Evolutionary conservation across 2,329 filamentous ascomycete genomes (phyloP).

Genomic region (Penicillium hesseltinei): DNA sequence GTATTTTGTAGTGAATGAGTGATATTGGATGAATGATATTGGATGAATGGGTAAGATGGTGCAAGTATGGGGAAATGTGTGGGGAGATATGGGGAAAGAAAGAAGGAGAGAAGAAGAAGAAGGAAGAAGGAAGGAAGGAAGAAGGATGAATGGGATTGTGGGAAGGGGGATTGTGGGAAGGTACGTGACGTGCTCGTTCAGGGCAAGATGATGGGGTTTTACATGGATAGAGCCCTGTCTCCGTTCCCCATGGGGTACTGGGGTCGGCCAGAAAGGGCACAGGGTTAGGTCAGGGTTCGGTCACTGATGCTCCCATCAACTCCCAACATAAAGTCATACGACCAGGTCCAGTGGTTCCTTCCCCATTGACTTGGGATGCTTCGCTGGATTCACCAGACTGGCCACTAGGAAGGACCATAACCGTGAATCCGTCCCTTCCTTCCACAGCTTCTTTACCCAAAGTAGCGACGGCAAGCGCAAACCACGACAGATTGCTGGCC

Average conservation of each 20-base stretch:
- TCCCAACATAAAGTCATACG: slow-evolving; percentile 39
- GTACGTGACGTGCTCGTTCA: background rate
- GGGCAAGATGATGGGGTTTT: background rate
- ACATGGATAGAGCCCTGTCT: background rate
- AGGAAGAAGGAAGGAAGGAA: background rate
- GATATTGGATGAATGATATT: background rate
- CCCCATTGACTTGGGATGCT: background rate
- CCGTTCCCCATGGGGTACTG: background rate
- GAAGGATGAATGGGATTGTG: background rate
- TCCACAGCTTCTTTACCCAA: slow-evolving; percentile 39
- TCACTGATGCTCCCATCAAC: slow-evolving; percentile 33
- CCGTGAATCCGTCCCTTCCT: slow-evolving; percentile 41
- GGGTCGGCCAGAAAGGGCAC: background rate
- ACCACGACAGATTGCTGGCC: slow-evolving; percentile 28
- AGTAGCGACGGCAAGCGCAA: slow-evolving; percentile 34
- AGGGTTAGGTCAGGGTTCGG: slow-evolving; percentile 13
- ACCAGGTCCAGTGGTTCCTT: background rate
- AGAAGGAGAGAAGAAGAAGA: background rate
- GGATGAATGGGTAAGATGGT: background rate
- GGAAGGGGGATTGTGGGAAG: background rate
- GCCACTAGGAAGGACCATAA: slow-evolving; percentile 25
- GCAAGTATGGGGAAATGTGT: background rate
- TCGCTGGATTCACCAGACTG: background rate
- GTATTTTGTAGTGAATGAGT: background rate
- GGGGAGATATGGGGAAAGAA: background rate